Percentiles rank a stretch among this genome's conserved stretches.
Evolutionary conservation across 495 filamentous ascomycete genomes (phyloP).

Genomic region (Talaromyces nanjingensis): DNA sequence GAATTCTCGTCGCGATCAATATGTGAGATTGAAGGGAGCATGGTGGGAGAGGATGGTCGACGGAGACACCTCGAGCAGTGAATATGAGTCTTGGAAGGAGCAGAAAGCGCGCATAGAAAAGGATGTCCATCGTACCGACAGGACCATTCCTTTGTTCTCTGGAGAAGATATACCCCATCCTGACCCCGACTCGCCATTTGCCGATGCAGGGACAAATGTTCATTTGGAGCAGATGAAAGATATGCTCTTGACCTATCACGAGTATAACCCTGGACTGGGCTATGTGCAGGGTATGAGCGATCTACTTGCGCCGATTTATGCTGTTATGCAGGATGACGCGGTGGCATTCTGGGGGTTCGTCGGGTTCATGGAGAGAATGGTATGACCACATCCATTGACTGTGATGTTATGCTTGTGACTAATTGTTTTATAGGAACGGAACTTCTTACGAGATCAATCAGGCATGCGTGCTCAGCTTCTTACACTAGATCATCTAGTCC

Average conservation of each 20-base stretch:
- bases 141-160: constrained; percentile 83
- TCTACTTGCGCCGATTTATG: constrained; percentile 90
- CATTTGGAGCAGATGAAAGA: constrained; percentile 99
- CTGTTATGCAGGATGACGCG: constrained; percentile 94
- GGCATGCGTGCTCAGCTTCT: constrained; percentile 91
- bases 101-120: constrained; percentile 89
- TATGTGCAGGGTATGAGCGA: constrained; percentile 99
- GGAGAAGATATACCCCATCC: constrained; percentile 98
- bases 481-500: constrained; percentile 85
- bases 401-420: neutral
- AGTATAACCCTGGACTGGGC: constrained; percentile 86
- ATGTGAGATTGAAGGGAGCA: constrained; percentile 83
- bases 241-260: constrained; percentile 97
- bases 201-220: constrained; percentile 85
- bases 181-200: constrained; percentile 93
- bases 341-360: constrained; percentile 97
- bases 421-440: constrained; percentile 56
- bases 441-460: constrained; percentile 91
- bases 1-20: constrained; percentile 85
- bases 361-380: constrained; percentile 92
- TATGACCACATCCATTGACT: constrained; percentile 12
- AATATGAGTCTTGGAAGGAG: constrained; percentile 92
- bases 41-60: constrained; percentile 97
- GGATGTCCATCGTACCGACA: constrained; percentile 95
- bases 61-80: constrained; percentile 62